Conservation (phyloP, 2,329 filamentous ascomycete genomes). For the Byssothecium circinans region DNA sequence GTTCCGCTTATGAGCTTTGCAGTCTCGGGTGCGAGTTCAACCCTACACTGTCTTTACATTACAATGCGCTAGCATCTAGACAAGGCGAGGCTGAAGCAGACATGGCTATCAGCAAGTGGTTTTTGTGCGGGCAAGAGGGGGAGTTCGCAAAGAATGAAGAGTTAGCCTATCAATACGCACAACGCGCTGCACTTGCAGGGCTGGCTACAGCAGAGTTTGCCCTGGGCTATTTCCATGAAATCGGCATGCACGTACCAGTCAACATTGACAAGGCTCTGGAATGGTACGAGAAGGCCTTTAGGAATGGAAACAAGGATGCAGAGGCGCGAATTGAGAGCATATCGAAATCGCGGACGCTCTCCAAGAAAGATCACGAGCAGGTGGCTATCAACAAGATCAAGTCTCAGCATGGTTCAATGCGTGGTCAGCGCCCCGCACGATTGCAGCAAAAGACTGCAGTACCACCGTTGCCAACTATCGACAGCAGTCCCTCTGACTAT, state of each 20-base stretch:
- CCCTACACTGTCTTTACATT: constrained; percentile 87
- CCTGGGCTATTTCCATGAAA: constrained; percentile 95
- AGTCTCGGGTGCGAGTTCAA: constrained; percentile 94
- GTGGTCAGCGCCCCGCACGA: constrained; percentile 50
- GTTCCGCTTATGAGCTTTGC: constrained; percentile 90
- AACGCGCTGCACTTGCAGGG: constrained; percentile 78
- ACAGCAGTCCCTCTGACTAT: constrained; percentile 41
- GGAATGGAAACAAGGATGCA: constrained; percentile 91
- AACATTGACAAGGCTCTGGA: constrained; percentile 78
- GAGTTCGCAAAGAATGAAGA: constrained; percentile 95
- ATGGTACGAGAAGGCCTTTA: constrained; percentile 90
- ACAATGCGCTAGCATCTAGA: constrained; percentile 88
- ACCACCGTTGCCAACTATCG: constrained; percentile 46
- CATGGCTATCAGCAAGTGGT: constrained; percentile 97
- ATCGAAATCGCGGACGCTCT: constrained; percentile 77
- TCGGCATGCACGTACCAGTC: constrained; percentile 87
- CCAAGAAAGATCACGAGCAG: constrained; percentile 89
- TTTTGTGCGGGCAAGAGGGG: constrained; percentile 90
- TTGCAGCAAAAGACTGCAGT: constrained; percentile 43
- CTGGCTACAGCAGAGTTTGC: constrained; percentile 93
- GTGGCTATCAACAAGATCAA: constrained; percentile 85
- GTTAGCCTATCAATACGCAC: constrained; percentile 86
- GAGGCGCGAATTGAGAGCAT: constrained; percentile 79
- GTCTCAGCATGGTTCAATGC: constrained; percentile 56
- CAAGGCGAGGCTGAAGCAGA: constrained; percentile 94